Conservation (phyloP, 2,329 filamentous ascomycete species). For the Rugonectria rugulosa region DNA sequence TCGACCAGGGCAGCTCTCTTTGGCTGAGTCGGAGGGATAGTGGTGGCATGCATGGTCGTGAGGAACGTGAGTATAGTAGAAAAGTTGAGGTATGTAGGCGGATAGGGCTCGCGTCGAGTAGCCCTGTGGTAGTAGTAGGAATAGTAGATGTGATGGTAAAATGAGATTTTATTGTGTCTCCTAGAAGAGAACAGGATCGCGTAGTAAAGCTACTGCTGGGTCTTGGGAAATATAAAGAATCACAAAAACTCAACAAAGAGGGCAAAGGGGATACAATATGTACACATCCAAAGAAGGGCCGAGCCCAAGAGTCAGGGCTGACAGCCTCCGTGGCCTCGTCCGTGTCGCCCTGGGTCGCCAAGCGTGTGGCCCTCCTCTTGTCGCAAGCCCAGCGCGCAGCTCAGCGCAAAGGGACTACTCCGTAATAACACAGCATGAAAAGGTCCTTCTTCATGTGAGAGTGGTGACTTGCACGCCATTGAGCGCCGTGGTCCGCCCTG, state of each 20-base stretch:
- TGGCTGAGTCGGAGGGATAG: slow-evolving; percentile 31
- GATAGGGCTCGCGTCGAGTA: slow-evolving; percentile 7
- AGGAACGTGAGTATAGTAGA: no score
- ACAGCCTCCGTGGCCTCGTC: background rate
- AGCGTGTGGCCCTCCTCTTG: background rate
- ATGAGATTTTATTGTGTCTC: background rate
- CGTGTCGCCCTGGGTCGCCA: background rate
- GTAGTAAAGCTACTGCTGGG: background rate
- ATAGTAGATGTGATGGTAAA: background rate
- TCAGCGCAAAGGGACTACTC: no score
- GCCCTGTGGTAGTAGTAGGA: background rate
- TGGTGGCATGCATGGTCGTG: slow-evolving; percentile 35
- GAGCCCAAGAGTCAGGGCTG: background rate
- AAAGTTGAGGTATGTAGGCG: no score
- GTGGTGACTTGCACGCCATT: slow-evolving; percentile 31
- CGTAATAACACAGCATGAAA: no score
- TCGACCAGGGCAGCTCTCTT: slow-evolving; percentile 37
- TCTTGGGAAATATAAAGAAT: background rate
- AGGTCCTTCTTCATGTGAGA: slow-evolving; percentile 16
- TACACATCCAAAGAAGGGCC: background rate
- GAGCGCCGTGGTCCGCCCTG: slow-evolving; percentile 15
- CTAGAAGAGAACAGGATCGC: background rate
- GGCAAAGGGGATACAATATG: slow-evolving; percentile 10
- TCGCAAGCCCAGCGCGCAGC: slow-evolving; percentile 4
- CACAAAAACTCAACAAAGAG: background rate